Evolutionary conservation across 202 grass and related monocot species (phyloP).

Genomic region (Setaria italica): DNA sequence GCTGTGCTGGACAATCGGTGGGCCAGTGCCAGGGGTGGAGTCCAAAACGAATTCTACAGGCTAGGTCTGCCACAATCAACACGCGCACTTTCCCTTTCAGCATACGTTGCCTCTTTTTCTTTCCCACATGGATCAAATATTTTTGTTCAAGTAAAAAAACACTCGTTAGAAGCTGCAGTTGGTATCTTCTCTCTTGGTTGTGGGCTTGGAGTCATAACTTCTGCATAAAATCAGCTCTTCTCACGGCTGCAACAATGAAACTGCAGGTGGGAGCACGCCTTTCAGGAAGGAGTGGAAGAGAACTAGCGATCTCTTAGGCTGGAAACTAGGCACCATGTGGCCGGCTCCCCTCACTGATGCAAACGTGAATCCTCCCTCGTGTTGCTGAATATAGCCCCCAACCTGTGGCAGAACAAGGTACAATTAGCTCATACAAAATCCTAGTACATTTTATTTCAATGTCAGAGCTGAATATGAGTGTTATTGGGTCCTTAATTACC

Average conservation of each 20-base stretch:
- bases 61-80: no score
- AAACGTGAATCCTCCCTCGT: constrained; percentile 54
- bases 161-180: no score
- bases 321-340: constrained; percentile 54
- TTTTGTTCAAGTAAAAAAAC: no score
- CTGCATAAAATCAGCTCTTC: background rate
- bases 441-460: background rate
- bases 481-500: constrained; percentile 41
- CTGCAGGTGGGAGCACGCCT: constrained; percentile 57
- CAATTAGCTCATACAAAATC: background rate
- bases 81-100: no score
- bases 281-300: constrained; percentile 59
- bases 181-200: no score
- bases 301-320: constrained; percentile 56
- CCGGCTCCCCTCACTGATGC: constrained; percentile 60
- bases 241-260: constrained; percentile 18
- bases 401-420: constrained; percentile 30
- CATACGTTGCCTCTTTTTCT: no score
- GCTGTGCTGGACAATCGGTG: no score
- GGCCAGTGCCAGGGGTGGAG: no score
- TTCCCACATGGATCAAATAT: no score
- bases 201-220: background rate
- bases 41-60: no score
- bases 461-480: background rate
- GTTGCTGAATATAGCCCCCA: constrained; percentile 65